Evolutionary conservation across 768 basidiomycete genomes (phyloP).

Genomic region (Cystofilobasidium bisporidii): DNA sequence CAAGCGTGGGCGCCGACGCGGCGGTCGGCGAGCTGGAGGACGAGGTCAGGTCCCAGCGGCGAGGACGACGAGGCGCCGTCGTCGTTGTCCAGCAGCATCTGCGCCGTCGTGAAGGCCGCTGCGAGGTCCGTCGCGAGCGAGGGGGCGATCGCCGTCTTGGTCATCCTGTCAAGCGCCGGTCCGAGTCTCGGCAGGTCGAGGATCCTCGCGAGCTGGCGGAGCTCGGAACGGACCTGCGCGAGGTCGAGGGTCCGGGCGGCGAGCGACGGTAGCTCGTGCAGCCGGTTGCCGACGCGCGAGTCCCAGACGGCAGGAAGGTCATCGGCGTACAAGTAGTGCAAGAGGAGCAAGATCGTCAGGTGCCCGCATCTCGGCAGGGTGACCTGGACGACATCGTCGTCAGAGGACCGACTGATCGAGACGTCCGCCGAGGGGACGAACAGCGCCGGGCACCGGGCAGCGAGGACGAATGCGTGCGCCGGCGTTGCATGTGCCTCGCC

Average conservation of each 20-base stretch:
- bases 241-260: conserved; percentile 43
- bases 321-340: conserved; percentile 84
- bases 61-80: background rate
- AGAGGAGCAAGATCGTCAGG: conserved; percentile 60
- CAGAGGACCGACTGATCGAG: conserved; percentile 34
- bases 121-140: conserved; percentile 50
- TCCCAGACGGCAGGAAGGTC: conserved; percentile 77
- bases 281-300: conserved; percentile 48
- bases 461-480: conserved; percentile 59
- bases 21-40: conserved; percentile 59
- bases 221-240: conserved; percentile 52
- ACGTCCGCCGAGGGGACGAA: conserved; percentile 28
- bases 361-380: conserved; percentile 52
- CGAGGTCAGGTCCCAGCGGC: conserved; percentile 47
- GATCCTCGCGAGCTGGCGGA: conserved; percentile 51
- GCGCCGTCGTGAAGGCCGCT: conserved; percentile 45
- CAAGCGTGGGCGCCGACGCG: conserved; percentile 58
- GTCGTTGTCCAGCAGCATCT: conserved; percentile 3
- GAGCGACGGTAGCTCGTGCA: conserved; percentile 39
- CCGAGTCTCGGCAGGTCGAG: conserved; percentile 53
- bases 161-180: conserved; percentile 51
- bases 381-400: conserved; percentile 30
- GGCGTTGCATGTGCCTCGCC: conserved; percentile 43
- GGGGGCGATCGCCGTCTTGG: conserved; percentile 49
- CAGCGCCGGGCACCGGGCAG: conserved; percentile 50